Evolutionary conservation across 768 basidiomycete genomes (phyloP), one percentile per base, ranked within the genome.

Genomic region (Postia placenta): DNA sequence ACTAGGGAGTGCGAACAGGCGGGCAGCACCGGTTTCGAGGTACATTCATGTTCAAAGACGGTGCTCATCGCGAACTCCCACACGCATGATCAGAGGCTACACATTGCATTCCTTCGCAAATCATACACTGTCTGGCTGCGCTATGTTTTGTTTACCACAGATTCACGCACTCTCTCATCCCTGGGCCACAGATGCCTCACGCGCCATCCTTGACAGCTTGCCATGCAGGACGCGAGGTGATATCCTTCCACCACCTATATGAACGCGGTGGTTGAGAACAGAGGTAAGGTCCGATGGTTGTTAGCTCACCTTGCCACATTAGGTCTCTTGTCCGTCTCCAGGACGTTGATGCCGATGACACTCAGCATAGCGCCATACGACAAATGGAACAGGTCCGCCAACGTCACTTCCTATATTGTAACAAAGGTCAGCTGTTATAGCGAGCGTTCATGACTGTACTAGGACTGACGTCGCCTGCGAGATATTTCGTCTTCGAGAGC

Each of bases 331-430:
- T 45, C 58, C 6, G 37, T 17, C 44, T 61, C 61, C 15, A 76
- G 50, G 7, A 69, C 44, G 7, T 64, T 52, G 38, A 55, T 47
- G 2, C 67, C 68, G 0, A 52, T 45, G 0, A 3, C 9, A 11
- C 25, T 40, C 33, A 73, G 51, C 49, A 59, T 15, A 11, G 42
- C 47, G n/a, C 72, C 75, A 42, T 73, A 74, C 0, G 80, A 72
- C 27, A 83, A 57, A 58, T 82, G 80, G 62, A 74, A 75, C 17
- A 84, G 66, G 56, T 84, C 82, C 2, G 75, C 79, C 1, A 83
- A 65, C 5, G 79, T 80, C 42, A 85, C 20, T 28, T 64, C 57
- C 68, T 75, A 49, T n/a, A 19, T 39, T 14, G 12, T 11, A 19
- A 11, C 20, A 22, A 9, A 7, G 19, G 38, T 39, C 20, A n/a